Percentiles rank a stretch among this genome's conserved stretches.
phyloP scores from a whole-genome alignment of 345 rosid genomes.

The Corymbia maculata region DNA sequence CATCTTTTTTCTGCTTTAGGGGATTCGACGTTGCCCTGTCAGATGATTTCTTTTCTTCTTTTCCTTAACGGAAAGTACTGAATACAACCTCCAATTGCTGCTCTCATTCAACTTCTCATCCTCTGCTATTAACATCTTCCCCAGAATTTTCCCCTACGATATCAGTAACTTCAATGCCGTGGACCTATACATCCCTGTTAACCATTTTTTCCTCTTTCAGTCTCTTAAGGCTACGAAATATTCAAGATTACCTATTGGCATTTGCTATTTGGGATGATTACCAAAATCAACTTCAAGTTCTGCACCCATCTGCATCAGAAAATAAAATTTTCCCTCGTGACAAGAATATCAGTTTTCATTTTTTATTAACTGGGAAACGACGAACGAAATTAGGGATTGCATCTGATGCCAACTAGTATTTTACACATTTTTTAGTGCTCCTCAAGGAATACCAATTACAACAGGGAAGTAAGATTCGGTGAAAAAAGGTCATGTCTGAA shows the following conservation, averaged over 20 bases:
- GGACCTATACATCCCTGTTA: too few relatives aligned
- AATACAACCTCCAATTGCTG: too few relatives aligned
- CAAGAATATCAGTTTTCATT: neutral
- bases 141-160: too few relatives aligned
- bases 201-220: too few relatives aligned
- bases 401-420: too few relatives aligned
- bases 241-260: too few relatives aligned
- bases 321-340: fast-evolving
- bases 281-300: neutral
- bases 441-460: neutral
- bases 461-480: neutral
- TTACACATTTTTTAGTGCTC: neutral
- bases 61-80: neutral
- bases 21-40: neutral
- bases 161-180: neutral
- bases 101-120: too few relatives aligned
- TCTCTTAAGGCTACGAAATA: neutral
- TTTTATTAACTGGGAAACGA: too few relatives aligned
- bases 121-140: too few relatives aligned
- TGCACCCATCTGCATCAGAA: neutral
- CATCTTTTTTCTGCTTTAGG: neutral
- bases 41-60: neutral
- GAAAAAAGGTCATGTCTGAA: neutral
- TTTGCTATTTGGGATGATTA: neutral
- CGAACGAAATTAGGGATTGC: too few relatives aligned